Percentiles rank a stretch among this genome's conserved stretches.
Evolutionary conservation across 257 asterid genomes (phyloP).

Genomic region (Scutellaria minor): DNA sequence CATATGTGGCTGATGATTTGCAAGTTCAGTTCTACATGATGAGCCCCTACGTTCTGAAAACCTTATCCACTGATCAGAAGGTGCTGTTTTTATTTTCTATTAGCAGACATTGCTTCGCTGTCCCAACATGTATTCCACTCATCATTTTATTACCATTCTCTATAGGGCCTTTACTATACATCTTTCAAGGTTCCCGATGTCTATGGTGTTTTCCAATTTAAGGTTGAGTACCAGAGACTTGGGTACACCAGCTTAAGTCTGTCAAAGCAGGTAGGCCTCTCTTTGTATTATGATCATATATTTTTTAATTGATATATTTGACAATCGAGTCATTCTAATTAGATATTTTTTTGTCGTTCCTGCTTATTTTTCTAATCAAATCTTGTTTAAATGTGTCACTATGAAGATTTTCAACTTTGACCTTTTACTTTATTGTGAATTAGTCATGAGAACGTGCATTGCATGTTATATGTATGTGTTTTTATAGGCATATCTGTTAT

Average conservation of each 20-base stretch:
- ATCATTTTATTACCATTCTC: conserved; percentile 26
- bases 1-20: conserved; percentile 86
- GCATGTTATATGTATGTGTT: too few species aligned
- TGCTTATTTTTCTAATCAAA: conserved; percentile 7
- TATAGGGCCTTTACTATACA: conserved; percentile 73
- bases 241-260: conserved; percentile 84
- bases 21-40: conserved; percentile 96
- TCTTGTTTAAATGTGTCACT: background rate
- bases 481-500: too few species aligned
- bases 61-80: conserved; percentile 76
- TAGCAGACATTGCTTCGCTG: conserved; percentile 4
- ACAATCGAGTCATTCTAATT: conserved; percentile 17
- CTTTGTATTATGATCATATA: conserved; percentile 13
- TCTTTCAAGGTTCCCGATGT: conserved; percentile 95
- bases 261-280: conserved; percentile 74
- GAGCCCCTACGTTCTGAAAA: conserved; percentile 94
- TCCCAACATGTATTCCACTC: conserved; percentile 19
- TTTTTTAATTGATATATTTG: background rate
- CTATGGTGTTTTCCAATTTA: conserved; percentile 95
- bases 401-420: background rate
- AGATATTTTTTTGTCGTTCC: conserved; percentile 7
- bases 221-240: conserved; percentile 85
- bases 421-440: conserved; percentile 4
- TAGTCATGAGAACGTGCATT: too few species aligned
- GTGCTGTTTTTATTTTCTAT: conserved; percentile 40